Percentiles rank a stretch among this genome's conserved stretches.
Conservation (phyloP, 345 rosid species). For the Camelina laxa region DNA sequence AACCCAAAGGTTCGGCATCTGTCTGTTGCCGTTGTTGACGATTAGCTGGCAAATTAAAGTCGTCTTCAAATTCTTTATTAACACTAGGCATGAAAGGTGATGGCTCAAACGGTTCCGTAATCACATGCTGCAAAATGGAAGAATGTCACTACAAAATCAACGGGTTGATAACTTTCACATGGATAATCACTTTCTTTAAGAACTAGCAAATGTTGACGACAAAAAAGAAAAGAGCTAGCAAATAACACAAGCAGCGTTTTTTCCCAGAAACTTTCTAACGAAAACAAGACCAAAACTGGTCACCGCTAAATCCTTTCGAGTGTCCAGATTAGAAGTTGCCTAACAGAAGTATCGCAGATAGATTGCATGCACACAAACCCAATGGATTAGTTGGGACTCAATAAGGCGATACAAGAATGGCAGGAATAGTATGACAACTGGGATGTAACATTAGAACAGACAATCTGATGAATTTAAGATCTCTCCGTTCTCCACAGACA, state of each 20-base stretch:
- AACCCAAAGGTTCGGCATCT: conserved; percentile 59
- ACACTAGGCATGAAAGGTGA: conserved; percentile 82
- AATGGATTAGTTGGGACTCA: conserved; percentile 18
- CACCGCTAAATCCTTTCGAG: conserved; percentile 9
- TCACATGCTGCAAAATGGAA: conserved; percentile 68
- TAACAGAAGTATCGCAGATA: conserved; percentile 14
- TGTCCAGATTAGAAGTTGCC: conserved; percentile 10
- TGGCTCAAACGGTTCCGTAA: conserved; percentile 91
- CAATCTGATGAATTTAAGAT: not conserved
- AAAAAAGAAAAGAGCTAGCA: no score
- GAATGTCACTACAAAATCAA: conserved; percentile 33
- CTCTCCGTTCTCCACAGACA: not conserved
- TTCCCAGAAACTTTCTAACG: not conserved
- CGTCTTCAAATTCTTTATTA: conserved; percentile 70
- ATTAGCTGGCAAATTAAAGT: conserved; percentile 53
- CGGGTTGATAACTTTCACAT: conserved; percentile 18
- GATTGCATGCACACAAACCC: conserved; percentile 14
- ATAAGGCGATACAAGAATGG: conserved; percentile 9
- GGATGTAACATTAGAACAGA: conserved; percentile 16
- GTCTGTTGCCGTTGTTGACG: conserved; percentile 57
- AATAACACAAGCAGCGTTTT: not conserved
- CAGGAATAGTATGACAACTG: conserved; percentile 2
- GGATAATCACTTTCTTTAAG: conserved; percentile 2
- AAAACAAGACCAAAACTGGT: conserved; percentile 17
- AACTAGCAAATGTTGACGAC: not conserved